Percentiles rank a stretch among this genome's conserved stretches.
These are phyloP conservation scores for Blastomyces silverae DNA, from an alignment of 2,329 filamentous ascomycete species.

Conservation along the genomic window DNA sequence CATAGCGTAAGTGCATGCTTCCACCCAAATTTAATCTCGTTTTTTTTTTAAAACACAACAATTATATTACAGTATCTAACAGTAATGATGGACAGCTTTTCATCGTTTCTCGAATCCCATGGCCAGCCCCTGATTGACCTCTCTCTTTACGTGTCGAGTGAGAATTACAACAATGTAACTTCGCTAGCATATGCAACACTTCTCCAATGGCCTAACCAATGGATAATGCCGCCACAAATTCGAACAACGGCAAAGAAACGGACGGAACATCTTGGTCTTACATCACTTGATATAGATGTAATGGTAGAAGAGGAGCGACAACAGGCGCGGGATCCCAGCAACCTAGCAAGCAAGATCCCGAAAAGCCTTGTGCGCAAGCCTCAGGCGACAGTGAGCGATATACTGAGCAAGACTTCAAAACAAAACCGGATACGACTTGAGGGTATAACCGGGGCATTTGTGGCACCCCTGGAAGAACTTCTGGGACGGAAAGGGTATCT, in stretches of 20 bases:
- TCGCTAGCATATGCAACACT: conserved; percentile 73
- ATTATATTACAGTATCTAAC: conserved; percentile 1
- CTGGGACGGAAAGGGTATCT: conserved; percentile 53
- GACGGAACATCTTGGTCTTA: conserved; percentile 64
- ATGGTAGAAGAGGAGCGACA: conserved; percentile 34
- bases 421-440: conserved; percentile 69
- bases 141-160: conserved; percentile 79
- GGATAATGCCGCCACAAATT: conserved; percentile 69
- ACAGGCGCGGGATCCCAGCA: conserved; percentile 34
- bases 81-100: conserved; percentile 31
- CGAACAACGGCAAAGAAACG: conserved; percentile 63
- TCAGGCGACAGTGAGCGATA: conserved; percentile 53
- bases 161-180: conserved; percentile 74
- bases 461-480: conserved; percentile 62
- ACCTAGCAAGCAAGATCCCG: conserved; percentile 37
- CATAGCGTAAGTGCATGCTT: conserved; percentile 41
- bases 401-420: conserved; percentile 62
- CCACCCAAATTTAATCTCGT: not conserved
- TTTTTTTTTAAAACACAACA: not conserved
- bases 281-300: conserved; percentile 57
- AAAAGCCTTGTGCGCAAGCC: conserved; percentile 50
- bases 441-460: conserved; percentile 61
- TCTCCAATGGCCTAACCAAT: conserved; percentile 80
- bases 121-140: conserved; percentile 76
- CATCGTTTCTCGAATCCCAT: conserved; percentile 65